phyloP scores from a whole-genome alignment of 192 early-diverging fungal species.

The Coemansia sp. region DNA sequence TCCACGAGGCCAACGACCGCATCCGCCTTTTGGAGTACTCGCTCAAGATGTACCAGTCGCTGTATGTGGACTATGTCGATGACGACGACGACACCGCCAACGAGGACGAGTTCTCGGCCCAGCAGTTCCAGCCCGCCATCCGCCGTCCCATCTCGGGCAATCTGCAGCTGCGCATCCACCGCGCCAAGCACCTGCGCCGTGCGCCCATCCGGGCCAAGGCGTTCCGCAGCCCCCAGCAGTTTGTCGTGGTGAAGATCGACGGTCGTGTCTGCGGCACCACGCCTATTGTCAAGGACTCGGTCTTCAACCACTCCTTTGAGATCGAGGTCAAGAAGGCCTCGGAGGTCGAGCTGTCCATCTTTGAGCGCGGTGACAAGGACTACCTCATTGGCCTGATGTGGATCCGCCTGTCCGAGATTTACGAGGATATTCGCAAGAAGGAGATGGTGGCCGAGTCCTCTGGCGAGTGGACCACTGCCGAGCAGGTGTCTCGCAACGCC shows the following conservation, averaged over 20 bases:
- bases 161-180: conserved; percentile 59
- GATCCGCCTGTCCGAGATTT: conserved; percentile 91
- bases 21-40: conserved; percentile 64
- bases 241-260: conserved; percentile 78
- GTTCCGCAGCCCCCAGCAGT: conserved; percentile 57
- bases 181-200: conserved; percentile 55
- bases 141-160: conserved; percentile 69
- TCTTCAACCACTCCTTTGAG: conserved; percentile 82
- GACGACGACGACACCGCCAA: conserved; percentile 64
- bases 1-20: conserved; percentile 66
- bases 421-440: conserved; percentile 72
- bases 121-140: conserved; percentile 51
- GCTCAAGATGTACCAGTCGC: conserved; percentile 77
- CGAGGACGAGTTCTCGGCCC: conserved; percentile 7
- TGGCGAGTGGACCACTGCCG: conserved; percentile 48
- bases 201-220: conserved; percentile 51
- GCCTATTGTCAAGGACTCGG: conserved; percentile 62
- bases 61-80: conserved; percentile 72
- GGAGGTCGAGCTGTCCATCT: conserved; percentile 88
- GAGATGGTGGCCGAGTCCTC: conserved; percentile 58
- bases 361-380: conserved; percentile 70
- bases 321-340: conserved; percentile 83
- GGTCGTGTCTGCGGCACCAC: conserved; percentile 72
- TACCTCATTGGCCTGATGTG: conserved; percentile 81
- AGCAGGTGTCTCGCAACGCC: conserved; percentile 30